Evolutionary conservation across 441 rosid species (phyloP), one percentile per base, ranked within the genome.

Genomic region (Corymbia citriodora): DNA sequence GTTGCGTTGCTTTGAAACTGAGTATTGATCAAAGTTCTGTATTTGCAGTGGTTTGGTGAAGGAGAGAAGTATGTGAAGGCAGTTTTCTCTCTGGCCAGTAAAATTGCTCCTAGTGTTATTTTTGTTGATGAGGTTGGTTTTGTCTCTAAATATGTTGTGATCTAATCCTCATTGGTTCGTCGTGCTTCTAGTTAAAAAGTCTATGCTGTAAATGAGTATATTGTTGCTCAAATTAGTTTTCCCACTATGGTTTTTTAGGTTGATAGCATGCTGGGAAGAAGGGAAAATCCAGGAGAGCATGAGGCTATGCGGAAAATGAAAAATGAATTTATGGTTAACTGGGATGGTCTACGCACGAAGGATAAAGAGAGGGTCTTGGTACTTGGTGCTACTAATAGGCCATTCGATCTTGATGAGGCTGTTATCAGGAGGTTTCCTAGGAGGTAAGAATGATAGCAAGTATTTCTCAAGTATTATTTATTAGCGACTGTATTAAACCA

Each of bases 221-320:
- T n/a, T 88, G 50, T 31, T 31, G 31, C 27, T 86, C 45, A 36
- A 36, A 31, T 49, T 63, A 36, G 52, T 87, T 63, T 50, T 36
- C 61, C 87, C 68, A 50, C 65, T 88, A 87, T 88, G 88, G 86
- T 85, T 59, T 57, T 89, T 87, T 94, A 98, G 99, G 99, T 98
- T 90, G 99, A 98, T 93, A 98, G 99, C 92, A 97, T 98, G 99
- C 93, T 98, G 89, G 99, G 99, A 91, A 96, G 99, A 91, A 97
- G 99, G 81, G 99, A 98, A 93, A 98, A 96, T 94, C 99, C 99
- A 27, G 99, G 99, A 88, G 99, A 98, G 91, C 99, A 98, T 55
- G 99, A 98, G 92, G 99, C 99, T 29, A 98, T 97, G 99, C 99
- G 99, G 48, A 98, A 98, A 94, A 98, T 98, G 99, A 98, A 98